Base-by-base conservation (phyloP, 148 eudicot genomes). In the Silene conica region DNA sequence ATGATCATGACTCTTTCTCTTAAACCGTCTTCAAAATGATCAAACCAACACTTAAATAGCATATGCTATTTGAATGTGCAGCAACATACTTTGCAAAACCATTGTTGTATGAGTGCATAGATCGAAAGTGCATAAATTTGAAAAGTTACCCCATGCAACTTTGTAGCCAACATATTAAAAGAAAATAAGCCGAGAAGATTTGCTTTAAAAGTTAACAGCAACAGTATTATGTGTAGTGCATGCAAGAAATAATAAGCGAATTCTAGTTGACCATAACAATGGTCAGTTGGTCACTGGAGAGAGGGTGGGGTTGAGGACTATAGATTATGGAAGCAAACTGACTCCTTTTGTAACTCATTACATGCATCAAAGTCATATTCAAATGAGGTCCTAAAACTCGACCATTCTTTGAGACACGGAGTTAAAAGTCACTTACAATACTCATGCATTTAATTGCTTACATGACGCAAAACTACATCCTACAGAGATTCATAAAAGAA, bases 21-120 rank as follows among this genome's bases (percentile, higher is more conserved):
- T 28, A 12, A 31, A 16, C 68, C 70, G 11, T 20, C 10, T 38
- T 34, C 46, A 38, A 67, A 67, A 19, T 1, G 14, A 9, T 65
- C 50, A n/a, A 41, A 67, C 6, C 23, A 43, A 43, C 52, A 67
- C 25, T 67, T 67, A 54, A 19, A 67, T 41, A 67, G 70, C 46
- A 41, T 41, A 20, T 10, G 25, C 9, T n/a, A 67, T 43, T 67
- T 18, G 45, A 65, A 65, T 18, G 69, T 28, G 20, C 10, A 34
- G 48, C 43, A 38, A 38, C 43, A 38, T 38, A 12, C 13, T 62
- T 22, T 62, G 34, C 38, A 25, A 22, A 25, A 12, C 28, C 65
- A 65, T 15, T 61, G 15, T 1, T 18, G 16, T 65, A 38, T n/a
- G 48, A 18, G 19, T 65, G 48, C 20, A 15, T 34, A 65, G 21